These are phyloP conservation scores for Paramyrothecium sp. DNA, from an alignment of 2,329 filamentous ascomycete genomes.

Conservation along the genomic window DNA sequence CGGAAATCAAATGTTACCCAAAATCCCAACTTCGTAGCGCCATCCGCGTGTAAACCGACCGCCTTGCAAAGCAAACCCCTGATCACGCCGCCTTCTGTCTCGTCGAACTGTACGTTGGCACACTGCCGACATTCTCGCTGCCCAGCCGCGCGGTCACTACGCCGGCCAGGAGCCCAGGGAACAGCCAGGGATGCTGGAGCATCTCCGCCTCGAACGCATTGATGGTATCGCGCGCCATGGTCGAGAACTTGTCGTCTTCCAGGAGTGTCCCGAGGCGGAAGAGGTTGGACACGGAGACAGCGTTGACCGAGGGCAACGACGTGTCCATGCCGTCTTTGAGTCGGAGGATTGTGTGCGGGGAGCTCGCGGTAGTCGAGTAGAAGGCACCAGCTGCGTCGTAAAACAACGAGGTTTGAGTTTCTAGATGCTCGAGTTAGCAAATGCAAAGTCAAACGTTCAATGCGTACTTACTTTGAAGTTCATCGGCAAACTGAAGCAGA, in stretches of 20 bases:
- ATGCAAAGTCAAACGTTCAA: not conserved
- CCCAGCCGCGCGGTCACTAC: constrained; percentile 76
- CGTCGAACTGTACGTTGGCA: constrained; percentile 19
- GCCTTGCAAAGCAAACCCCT: too few species aligned
- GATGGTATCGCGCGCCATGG: constrained; percentile 70
- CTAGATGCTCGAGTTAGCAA: constrained; percentile 33
- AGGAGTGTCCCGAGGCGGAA: constrained; percentile 74
- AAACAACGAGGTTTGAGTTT: constrained; percentile 73
- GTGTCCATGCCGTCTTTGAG: constrained; percentile 96
- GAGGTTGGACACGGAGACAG: constrained; percentile 82
- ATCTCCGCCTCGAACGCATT: constrained; percentile 89
- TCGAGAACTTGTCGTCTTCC: constrained; percentile 61
- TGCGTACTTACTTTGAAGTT: constrained; percentile 63
- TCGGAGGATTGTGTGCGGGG: constrained; percentile 73
- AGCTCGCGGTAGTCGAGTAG: constrained; percentile 65
- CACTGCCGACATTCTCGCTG: constrained; percentile 39
- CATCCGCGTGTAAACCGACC: too few species aligned
- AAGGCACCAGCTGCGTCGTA: constrained; percentile 71
- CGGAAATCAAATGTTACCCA: too few species aligned
- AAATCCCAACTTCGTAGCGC: too few species aligned
- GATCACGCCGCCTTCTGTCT: constrained; percentile 17
- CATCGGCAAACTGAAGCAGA: constrained; percentile 78
- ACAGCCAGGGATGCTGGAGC: constrained; percentile 89
- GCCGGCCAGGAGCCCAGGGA: constrained; percentile 73
- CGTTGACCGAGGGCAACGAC: constrained; percentile 86